Evolutionary conservation across 179 eudicot genomes (phyloP).

Genomic region (Kewa caespitosa): DNA sequence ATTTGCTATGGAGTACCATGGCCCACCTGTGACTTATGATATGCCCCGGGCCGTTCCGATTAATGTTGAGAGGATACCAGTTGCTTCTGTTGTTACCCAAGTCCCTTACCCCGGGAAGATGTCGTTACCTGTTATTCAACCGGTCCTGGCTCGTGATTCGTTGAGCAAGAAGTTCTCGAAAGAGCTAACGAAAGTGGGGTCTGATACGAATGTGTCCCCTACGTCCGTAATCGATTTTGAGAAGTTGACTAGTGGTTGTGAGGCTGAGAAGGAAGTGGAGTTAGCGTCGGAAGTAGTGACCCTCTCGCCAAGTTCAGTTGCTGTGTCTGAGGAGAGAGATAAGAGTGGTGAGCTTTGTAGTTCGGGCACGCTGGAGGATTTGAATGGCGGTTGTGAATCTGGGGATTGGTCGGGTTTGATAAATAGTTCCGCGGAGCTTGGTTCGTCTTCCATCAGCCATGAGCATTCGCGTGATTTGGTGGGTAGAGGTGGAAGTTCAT

Average conservation of each 20-base stretch:
- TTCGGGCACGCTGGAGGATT: slow-evolving; percentile 41
- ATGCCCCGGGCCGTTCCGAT: slow-evolving; percentile 88
- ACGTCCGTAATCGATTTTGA: slow-evolving; percentile 50
- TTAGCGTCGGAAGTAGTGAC: slow-evolving; percentile 47
- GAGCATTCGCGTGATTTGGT: slow-evolving; percentile 60
- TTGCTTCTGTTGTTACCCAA: slow-evolving; percentile 65
- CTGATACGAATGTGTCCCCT: slow-evolving; percentile 43
- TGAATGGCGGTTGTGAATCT: slow-evolving; percentile 44
- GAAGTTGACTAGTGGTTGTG: slow-evolving; percentile 30
- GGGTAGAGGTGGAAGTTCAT: slow-evolving; percentile 56
- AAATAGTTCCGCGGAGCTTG: slow-evolving; percentile 54
- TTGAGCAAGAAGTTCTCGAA: slow-evolving; percentile 49
- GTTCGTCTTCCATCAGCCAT: slow-evolving; percentile 55
- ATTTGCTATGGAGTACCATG: slow-evolving; percentile 83
- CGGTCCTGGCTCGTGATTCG: slow-evolving; percentile 51
- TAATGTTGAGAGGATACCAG: slow-evolving; percentile 69
- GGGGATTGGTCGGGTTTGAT: slow-evolving; percentile 56
- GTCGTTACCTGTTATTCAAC: slow-evolving; percentile 72
- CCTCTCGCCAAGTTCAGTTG: slow-evolving; percentile 63
- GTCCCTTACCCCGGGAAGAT: slow-evolving; percentile 35
- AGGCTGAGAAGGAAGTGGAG: slow-evolving; percentile 27
- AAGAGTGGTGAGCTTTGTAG: slow-evolving; percentile 46
- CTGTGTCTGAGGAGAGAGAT: slow-evolving; percentile 44
- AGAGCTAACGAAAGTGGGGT: slow-evolving; percentile 42
- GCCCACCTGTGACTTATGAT: slow-evolving; percentile 70